Base-by-base conservation (phyloP, 2,329 filamentous ascomycete species). In the Coniochaeta prunicola region DNA sequence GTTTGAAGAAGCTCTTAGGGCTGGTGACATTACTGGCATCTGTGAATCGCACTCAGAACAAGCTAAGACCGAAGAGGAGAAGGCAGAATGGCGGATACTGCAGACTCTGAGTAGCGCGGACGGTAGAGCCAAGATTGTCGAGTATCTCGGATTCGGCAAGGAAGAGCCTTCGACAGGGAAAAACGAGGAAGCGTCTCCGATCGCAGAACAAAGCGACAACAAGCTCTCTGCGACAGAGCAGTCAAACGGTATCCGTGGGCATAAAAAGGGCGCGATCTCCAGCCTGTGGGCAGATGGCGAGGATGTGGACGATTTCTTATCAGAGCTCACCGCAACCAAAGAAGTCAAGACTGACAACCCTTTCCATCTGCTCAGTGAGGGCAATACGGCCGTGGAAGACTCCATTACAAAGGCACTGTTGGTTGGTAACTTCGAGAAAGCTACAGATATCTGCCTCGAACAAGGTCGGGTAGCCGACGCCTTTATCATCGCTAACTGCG, bases 401-500 rank as follows among this genome's bases (percentile, higher is more conserved):
- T 81, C 84, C 59, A 92, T 99, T 63, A 97, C 94, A 4, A 88
- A 85, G 66, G 89, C 93, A 33, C 76, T 99, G 60, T 89, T 97
- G 77, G 80, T 97, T 10, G 94, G 94, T 8, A 85, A 96, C 63
- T 99, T 99, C 68, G 86, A 92, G 59, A 89, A 89, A 70, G 94
- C 94, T 19, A 87, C 96, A 59, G 90, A 96, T 59, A 85, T 96
- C 57, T 96, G 92, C 66, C 77, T 99, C 17, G 87, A 90, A 67
- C 91, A 97, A 72, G 87, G 96, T 64, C 87, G 92, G 57, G 86
- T 97, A 71, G 94, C 94, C 0, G 94, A 99, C 75, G 94, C 94
- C 40, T 96, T 99, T 75, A 91, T 99, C 78, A 93, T 99, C 70
- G 94, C 96, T 53, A 96, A 97, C 67, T 97, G 92, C 68, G 92